phyloP scores from a whole-genome alignment of 2,329 filamentous ascomycete genomes.

The Lasiodiplodia hormozganensis region DNA sequence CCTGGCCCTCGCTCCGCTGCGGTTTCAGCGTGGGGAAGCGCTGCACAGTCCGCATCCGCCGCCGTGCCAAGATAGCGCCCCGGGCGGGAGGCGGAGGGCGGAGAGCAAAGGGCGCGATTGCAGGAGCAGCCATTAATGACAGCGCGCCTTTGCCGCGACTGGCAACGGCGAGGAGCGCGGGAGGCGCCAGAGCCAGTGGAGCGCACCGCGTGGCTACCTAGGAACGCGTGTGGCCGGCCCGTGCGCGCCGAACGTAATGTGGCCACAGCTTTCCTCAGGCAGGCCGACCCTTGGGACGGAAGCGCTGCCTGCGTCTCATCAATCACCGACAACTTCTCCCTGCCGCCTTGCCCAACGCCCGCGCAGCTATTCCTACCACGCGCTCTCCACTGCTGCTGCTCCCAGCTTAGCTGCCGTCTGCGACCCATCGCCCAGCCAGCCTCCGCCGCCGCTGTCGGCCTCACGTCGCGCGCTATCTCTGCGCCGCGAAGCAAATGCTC shows the following conservation, averaged over 20 bases:
- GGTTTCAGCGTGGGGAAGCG: slow-evolving; percentile 7
- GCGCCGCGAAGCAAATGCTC: slow-evolving; percentile 27
- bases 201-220: slow-evolving; percentile 1
- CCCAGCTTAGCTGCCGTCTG: neutral
- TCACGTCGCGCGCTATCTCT: slow-evolving; percentile 21
- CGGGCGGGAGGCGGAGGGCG: no score
- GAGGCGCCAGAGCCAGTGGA: neutral
- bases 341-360: slow-evolving; percentile 4
- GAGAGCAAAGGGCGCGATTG: no score
- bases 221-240: neutral
- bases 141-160: neutral
- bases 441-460: slow-evolving; percentile 1
- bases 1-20: neutral
- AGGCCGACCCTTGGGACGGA: slow-evolving; percentile 2
- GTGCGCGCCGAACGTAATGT: slow-evolving; percentile 16
- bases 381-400: neutral
- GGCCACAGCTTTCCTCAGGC: slow-evolving; percentile 22
- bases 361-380: slow-evolving; percentile 22
- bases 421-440: neutral
- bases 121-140: neutral
- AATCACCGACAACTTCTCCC: slow-evolving; percentile 21
- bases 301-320: slow-evolving; percentile 16
- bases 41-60: neutral
- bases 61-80: neutral
- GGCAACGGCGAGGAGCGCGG: neutral